Base-by-base conservation (phyloP, 73 alveolate genomes). In the Symbiodinium natans region DNA sequence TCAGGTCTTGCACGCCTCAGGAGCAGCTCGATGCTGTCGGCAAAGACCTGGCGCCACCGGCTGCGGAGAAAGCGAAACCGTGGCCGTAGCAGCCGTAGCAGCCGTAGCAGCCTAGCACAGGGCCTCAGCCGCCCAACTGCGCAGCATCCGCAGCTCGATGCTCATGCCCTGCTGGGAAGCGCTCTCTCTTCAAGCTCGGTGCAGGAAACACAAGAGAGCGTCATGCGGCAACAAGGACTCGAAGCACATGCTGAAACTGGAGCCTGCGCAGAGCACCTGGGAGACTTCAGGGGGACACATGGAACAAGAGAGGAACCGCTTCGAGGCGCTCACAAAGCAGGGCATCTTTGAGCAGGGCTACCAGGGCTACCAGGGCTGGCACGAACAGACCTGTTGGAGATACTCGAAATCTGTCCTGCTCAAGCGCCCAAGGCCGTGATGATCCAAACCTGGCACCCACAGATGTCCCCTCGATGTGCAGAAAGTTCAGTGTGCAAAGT, bases 111-210 rank as follows among this genome's bases (percentile, higher is more conserved):
- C n/a, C n/a, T n/a, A n/a, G n/a, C n/a, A n/a, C n/a, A 29, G 80
- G 27, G 80, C 95, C 86, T 90, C 97, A 25, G 80, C 97, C 4
- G 97, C 97, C 97, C 97, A 90, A 82, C 97, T 90, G 52, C 97
- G 87, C 34, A 90, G 88, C 89, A 90, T 41, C 29, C 97, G 97
- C 77, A 90, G 11, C 31, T 90, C 97, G 82, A 90, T 59, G 87
- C 89, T 90, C 89, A 90, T 68, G 87, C 54, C 83, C 97, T 90
- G 71, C 36, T 52, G n/a, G 5, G 77, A 59, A 59, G 29, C 27
- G 4, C 77, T 13, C 59, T n/a, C n/a, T n/a, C n/a, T n/a, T n/a
- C n/a, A n/a, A n/a, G n/a, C n/a, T n/a, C n/a, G n/a, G n/a, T n/a
- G n/a, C n/a, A n/a, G n/a, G n/a, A n/a, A n/a, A n/a, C n/a, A n/a